These are phyloP conservation scores for Cryptococcus jaspeensis DNA, from an alignment of 1,284 basidiomycete genomes.

Conservation along the genomic window DNA sequence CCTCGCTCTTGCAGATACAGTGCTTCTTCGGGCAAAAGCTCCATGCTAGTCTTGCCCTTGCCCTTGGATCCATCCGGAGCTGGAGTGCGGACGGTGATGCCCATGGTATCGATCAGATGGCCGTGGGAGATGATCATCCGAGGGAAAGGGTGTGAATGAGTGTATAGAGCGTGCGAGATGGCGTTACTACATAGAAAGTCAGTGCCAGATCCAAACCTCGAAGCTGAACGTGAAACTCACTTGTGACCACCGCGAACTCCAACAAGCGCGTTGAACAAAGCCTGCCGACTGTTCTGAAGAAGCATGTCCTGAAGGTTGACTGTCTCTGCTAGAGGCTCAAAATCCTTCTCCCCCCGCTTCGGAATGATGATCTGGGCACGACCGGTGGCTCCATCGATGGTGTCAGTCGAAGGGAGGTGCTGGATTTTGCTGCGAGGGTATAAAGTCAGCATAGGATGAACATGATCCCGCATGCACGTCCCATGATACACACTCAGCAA, in stretches of 20 bases:
- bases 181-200: constrained; percentile 37
- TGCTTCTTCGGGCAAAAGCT: constrained; percentile 89
- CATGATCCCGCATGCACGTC: background rate
- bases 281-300: constrained; percentile 74
- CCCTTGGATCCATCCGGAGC: constrained; percentile 56
- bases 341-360: constrained; percentile 92
- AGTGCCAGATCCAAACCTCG: background rate
- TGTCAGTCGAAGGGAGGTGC: constrained; percentile 29
- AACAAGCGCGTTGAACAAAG: constrained; percentile 78
- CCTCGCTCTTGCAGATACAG: constrained; percentile 90
- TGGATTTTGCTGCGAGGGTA: constrained; percentile 38
- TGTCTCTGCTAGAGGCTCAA: constrained; percentile 70
- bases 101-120: constrained; percentile 73
- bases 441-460: background rate
- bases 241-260: constrained; percentile 70
- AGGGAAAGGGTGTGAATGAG: constrained; percentile 44
- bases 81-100: constrained; percentile 64
- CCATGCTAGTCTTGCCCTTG: constrained; percentile 59
- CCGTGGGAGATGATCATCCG: constrained; percentile 70
- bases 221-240: constrained; percentile 52
- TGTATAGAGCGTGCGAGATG: constrained; percentile 49
- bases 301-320: constrained; percentile 66
- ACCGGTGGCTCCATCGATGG: constrained; percentile 8
- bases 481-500: constrained; percentile 16
- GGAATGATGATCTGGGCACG: constrained; percentile 63